A percentile compares a stretch with the other conserved stretches of the same genome.
phyloP scores from a whole-genome alignment of 352 stramenopile species.

The Phytophthora podocarpi region DNA sequence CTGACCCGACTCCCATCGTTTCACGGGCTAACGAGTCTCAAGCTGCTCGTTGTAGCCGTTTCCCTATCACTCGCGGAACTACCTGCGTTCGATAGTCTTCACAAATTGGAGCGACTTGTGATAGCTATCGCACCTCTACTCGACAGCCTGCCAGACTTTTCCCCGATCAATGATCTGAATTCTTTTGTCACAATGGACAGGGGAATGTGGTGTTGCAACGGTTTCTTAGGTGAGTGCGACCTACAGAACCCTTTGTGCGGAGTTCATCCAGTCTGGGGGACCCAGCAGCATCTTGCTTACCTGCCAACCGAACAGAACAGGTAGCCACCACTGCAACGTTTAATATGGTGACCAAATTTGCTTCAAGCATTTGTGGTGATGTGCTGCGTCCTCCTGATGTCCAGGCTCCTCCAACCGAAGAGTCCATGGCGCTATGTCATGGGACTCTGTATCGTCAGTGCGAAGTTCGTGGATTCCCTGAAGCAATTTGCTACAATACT shows the following conservation, averaged over 20 bases:
- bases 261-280: slow-evolving; percentile 8
- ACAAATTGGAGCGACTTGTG: slow-evolving; percentile 27
- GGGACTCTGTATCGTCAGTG: slow-evolving; percentile 11
- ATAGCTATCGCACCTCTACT: slow-evolving; percentile 1
- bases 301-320: neutral
- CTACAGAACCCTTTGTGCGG: neutral
- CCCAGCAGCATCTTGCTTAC: neutral
- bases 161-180: neutral
- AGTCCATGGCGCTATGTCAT: neutral
- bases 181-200: slow-evolving; percentile 8
- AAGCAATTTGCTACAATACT: slow-evolving; percentile 30
- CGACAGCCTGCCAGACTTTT: slow-evolving; percentile 10
- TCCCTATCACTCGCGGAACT: slow-evolving; percentile 5
- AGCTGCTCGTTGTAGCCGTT: slow-evolving; percentile 14
- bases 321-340: neutral
- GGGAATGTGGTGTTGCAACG: slow-evolving; percentile 12
- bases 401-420: neutral
- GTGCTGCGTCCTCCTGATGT: neutral
- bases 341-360: neutral
- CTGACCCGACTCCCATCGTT: slow-evolving; percentile 21
- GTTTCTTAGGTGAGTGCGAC: slow-evolving; percentile 7
- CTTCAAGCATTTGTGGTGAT: neutral
- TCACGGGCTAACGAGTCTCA: slow-evolving; percentile 25
- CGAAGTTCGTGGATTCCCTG: neutral
- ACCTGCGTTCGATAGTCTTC: slow-evolving; percentile 14